Base-by-base conservation (phyloP, 176 grass and related monocot species). In the Paspalum vaginatum region DNA sequence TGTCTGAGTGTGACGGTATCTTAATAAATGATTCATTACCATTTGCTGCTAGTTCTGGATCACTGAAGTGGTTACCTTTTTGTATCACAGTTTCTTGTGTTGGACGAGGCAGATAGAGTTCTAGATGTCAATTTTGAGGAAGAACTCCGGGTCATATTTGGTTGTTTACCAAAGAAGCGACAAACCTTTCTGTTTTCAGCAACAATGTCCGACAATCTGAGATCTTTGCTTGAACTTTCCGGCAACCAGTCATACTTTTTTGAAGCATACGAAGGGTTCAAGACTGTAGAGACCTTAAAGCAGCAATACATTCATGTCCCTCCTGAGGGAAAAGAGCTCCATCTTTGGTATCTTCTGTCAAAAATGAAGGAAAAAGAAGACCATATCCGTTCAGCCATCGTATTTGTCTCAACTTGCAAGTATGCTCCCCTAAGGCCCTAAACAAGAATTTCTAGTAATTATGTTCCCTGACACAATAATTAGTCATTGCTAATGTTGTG, bases 141-240 rank as follows among this genome's bases (percentile, higher is more conserved):
- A 54, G 95, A 98, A n/a, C 90, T 98, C 18, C 64, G 79, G 72
- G 86, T 88, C 37, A 95, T 98, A 87, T 92, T 98, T 90, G 70
- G 79, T 63, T 86, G 75, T 74, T 83, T 98, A 47, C 95, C 95
- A 15, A 95, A 93, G 71, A 91, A 80, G 21, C 77, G 92, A 15
- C 92, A 98, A 72, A 98, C 95, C 1, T 89, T 98, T 85, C 70
- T 98, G 65, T 98, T 98, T 83, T 98, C 95, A 44, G 95, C 95
- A 74, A 98, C 95, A 41, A 98, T 98, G 88, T 95, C 95, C 54
- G 85, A 90, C 13, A 89, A 98, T 78, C 85, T 98, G 46, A 70
- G 65, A 58, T 89, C 90, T 25, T 90, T 98, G 77, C 86, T 94
- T 68, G 84, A 98, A 66, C 85, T 98, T 52, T 98, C 95, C 13